Conservation (phyloP, 495 filamentous ascomycete genomes). For the Thermothielavioides terrestris region DNA sequence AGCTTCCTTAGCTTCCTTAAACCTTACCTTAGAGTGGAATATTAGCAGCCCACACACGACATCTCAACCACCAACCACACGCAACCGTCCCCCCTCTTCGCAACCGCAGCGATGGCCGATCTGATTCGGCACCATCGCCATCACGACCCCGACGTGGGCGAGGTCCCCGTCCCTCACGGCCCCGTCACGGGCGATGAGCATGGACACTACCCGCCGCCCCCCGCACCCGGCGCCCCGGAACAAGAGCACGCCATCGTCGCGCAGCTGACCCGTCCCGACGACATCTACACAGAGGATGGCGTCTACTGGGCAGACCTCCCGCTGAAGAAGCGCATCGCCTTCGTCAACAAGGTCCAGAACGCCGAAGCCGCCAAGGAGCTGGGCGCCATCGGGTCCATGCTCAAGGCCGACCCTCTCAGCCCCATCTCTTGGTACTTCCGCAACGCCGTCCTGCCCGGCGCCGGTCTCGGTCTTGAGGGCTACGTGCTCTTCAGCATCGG, state of each 20-base stretch:
- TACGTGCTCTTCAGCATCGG: constrained; percentile 95
- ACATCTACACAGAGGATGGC: constrained; percentile 71
- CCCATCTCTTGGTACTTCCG: constrained; percentile 74
- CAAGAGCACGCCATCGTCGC: constrained; percentile 66
- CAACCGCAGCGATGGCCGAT: constrained; percentile 18
- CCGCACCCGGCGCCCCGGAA: constrained; percentile 37
- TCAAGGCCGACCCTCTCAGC: constrained; percentile 69
- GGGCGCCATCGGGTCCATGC: constrained; percentile 60
- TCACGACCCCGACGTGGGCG: constrained; percentile 35
- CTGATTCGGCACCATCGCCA: constrained; percentile 31
- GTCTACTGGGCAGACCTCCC: constrained; percentile 84
- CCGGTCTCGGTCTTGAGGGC: constrained; percentile 80
- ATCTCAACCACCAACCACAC: not conserved
- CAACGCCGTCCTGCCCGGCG: constrained; percentile 83
- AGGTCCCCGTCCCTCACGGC: constrained; percentile 42
- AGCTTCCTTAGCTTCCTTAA: not conserved
- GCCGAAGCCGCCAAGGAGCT: constrained; percentile 58
- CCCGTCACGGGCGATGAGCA: constrained; percentile 37
- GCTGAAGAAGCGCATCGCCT: constrained; percentile 53
- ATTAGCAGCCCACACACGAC: not conserved
- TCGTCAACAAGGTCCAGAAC: constrained; percentile 61
- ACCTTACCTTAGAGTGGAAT: not conserved
- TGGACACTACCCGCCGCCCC: constrained; percentile 25
- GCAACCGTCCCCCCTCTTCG: not conserved
- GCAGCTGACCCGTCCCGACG: constrained; percentile 67